Conservation (phyloP, 371 early-diverging fungal species). For the Mortierella sp. region DNA sequence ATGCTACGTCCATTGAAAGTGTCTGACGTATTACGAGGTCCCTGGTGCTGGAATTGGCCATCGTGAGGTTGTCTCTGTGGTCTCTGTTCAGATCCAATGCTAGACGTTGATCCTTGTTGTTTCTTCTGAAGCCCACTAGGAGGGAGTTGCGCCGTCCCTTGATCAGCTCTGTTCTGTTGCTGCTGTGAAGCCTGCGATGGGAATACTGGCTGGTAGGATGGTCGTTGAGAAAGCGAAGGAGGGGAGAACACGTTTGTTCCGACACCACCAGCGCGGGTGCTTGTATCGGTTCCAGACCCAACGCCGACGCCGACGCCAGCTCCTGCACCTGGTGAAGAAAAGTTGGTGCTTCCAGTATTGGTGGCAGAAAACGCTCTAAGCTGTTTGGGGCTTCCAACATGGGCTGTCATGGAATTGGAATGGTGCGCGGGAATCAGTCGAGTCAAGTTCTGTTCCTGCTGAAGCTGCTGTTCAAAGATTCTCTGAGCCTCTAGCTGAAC, state of each 20-base stretch:
- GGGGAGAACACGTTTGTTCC: slow-evolving; percentile 28
- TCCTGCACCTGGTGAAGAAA: slow-evolving; percentile 5
- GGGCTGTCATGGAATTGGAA: slow-evolving; percentile 22
- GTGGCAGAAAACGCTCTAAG: slow-evolving; percentile 11
- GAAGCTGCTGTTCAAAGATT: slow-evolving; percentile 50
- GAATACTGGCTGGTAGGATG: background rate
- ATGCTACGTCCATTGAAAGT: slow-evolving; percentile 2
- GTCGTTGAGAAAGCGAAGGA: slow-evolving; percentile 12
- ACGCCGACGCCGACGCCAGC: no score
- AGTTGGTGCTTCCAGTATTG: slow-evolving; percentile 17
- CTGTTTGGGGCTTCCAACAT: slow-evolving; percentile 37
- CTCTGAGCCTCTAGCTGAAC: slow-evolving; percentile 46
- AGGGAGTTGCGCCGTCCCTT: slow-evolving; percentile 10
- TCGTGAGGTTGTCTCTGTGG: slow-evolving; percentile 3
- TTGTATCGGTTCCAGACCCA: no score
- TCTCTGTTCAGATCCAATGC: slow-evolving; percentile 2
- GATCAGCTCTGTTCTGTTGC: background rate
- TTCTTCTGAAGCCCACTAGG: slow-evolving; percentile 22
- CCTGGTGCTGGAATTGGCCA: background rate
- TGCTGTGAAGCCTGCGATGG: slow-evolving; percentile 2
- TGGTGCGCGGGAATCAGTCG: slow-evolving; percentile 23
- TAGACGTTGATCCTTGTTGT: slow-evolving; percentile 10
- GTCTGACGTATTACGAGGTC: no score
- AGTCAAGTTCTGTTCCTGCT: slow-evolving; percentile 41
- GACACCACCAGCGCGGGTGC: background rate